Base-by-base conservation (phyloP, 352 stramenopile species). In the Pythium dissimile region DNA sequence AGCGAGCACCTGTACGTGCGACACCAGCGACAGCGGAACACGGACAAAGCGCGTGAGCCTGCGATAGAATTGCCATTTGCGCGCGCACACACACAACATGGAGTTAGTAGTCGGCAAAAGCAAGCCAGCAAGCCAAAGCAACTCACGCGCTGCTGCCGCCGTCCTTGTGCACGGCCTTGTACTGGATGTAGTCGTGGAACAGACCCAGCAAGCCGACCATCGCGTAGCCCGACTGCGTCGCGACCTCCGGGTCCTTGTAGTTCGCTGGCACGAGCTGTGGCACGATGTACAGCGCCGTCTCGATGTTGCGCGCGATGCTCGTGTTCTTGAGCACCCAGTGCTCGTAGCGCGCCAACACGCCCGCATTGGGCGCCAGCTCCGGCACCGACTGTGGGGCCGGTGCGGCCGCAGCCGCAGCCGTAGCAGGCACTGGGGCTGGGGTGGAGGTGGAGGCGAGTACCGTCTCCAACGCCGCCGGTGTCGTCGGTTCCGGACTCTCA, bases 121-220 rank as follows among this genome's bases (percentile, higher is more conserved):
- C 27, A 1, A 2, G 21, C 24, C 26, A 38, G 11, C 18, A 39
- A 39, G 12, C 7, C 39, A 46, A 13, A 24, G 6, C 5, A 18
- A 61, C 57, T 11, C 35, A 64, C 57, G 21, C 46, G 37, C 60
- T 32, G 39, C 24, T 38, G 27, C 49, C 54, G 45, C 11, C 48
- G 20, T 55, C 42, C 18, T 37, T 45, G 39, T 53, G 41, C n/a
- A 67, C 48, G 15, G 73, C 68, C 69, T 88, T 89, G 75, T 80
- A 89, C 45, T 92, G 58, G 12, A 94, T 67, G 59, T 88, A 88
- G 76, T 94, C 84, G 51, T 94, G 84, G 62, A 89, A 92, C 57
- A 92, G 28, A 48, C 84, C 79, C 30, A 94, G 65, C 35, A 94
- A 50, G 0, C 82, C 82, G 44, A 88, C 80, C 30, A 92, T 54